phyloP scores from a whole-genome alignment of 352 stramenopile species.

The Phytophthora tubulina region DNA sequence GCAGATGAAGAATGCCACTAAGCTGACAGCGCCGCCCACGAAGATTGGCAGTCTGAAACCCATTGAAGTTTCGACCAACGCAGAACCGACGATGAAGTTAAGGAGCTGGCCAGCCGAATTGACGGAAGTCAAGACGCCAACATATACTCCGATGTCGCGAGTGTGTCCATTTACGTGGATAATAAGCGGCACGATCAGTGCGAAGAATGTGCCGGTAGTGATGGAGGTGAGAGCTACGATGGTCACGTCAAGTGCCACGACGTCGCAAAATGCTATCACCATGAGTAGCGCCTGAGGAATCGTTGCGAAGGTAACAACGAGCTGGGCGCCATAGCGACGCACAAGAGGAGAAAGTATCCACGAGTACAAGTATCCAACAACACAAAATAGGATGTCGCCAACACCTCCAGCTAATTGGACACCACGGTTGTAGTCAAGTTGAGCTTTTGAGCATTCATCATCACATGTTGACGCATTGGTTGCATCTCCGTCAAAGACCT shows the following conservation, averaged over 20 bases:
- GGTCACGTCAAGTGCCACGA: conserved; percentile 38
- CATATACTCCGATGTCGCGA: conserved; percentile 53
- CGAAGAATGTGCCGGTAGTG: conserved; percentile 51
- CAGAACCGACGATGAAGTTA: conserved; percentile 55
- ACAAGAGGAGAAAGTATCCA: conserved; percentile 55
- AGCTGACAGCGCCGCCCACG: conserved; percentile 48
- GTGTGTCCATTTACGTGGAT: conserved; percentile 51
- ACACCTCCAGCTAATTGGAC: conserved; percentile 52
- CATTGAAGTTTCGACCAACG: conserved; percentile 50
- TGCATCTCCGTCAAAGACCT: conserved; percentile 53
- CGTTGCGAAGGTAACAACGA: conserved; percentile 35
- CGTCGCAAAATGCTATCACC: conserved; percentile 48
- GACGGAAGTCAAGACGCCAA: conserved; percentile 61
- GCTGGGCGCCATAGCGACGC: conserved; percentile 39
- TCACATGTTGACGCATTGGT: conserved; percentile 39
- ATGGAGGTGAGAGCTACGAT: conserved; percentile 53
- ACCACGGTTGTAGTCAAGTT: conserved; percentile 51
- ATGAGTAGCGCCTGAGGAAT: conserved; percentile 54
- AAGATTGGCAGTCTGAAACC: conserved; percentile 53
- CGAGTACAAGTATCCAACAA: conserved; percentile 53
- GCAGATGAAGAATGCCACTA: conserved; percentile 42
- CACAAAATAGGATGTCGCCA: conserved; percentile 51
- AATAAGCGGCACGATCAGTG: conserved; percentile 57
- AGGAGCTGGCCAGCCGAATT: conserved; percentile 60
- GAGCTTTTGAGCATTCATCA: conserved; percentile 41